Percentiles rank a stretch among this genome's conserved stretches.
These are phyloP conservation scores for Vigna trinervia DNA, from an alignment of 306 rosid species.

Conservation along the genomic window DNA sequence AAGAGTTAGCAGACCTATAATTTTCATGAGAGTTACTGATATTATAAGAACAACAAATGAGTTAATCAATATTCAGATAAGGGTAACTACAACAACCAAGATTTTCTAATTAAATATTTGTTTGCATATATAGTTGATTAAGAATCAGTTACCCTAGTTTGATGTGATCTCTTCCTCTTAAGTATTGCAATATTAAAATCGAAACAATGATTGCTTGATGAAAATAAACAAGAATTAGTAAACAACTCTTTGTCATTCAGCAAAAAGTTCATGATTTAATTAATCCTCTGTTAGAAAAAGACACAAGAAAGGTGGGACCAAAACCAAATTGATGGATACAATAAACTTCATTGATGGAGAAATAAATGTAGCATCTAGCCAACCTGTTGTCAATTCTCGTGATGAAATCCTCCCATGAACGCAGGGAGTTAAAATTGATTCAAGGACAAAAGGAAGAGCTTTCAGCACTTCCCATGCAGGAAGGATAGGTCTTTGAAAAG, in stretches of 20 bases:
- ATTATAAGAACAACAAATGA: conserved; percentile 18
- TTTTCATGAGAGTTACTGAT: background rate
- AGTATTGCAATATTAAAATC: no score
- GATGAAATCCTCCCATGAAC: conserved; percentile 83
- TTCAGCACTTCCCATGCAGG: conserved; percentile 84
- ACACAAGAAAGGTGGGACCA: no score
- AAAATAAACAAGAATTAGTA: no score
- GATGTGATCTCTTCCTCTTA: no score
- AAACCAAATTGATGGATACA: no score
- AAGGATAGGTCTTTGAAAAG: conserved; percentile 63
- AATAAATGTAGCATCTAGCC: background rate
- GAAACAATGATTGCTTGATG: no score
- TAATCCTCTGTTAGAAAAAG: no score
- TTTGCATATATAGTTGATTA: no score
- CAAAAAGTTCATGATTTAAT: no score
- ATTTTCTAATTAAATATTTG: background rate
- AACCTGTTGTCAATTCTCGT: conserved; percentile 83
- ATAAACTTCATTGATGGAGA: no score
- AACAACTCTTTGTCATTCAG: no score
- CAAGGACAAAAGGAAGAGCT: conserved; percentile 80
- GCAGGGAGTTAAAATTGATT: conserved; percentile 77
- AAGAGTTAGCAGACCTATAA: background rate
- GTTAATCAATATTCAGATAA: conserved; percentile 1
- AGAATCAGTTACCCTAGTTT: no score
- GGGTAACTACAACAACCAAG: background rate